Conservation (phyloP, 345 rosid genomes). For the Cardamine chenopodiifolia region DNA sequence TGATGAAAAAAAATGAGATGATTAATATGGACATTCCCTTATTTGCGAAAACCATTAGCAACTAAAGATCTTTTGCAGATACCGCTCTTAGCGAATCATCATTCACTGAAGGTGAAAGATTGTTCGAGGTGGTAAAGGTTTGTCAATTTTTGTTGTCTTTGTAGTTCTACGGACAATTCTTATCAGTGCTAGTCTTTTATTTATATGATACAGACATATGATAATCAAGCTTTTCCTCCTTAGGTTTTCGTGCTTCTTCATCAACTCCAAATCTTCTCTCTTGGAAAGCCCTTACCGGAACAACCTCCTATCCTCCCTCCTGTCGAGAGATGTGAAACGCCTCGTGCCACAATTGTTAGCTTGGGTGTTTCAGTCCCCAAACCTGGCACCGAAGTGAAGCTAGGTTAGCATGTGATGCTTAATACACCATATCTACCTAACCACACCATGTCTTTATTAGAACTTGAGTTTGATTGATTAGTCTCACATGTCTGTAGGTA, state of each 20-base stretch:
- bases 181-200: too few species aligned
- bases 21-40: neutral
- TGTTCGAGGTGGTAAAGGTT: conserved; percentile 90
- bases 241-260: conserved; percentile 91
- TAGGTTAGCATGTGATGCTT: conserved; percentile 55
- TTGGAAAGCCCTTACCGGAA: conserved; percentile 76
- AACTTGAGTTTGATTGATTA: conserved; percentile 16
- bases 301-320: conserved; percentile 66
- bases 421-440: neutral
- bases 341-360: conserved; percentile 70
- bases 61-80: conserved; percentile 47
- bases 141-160: conserved; percentile 35
- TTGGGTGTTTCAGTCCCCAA: conserved; percentile 73
- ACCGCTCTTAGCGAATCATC: conserved; percentile 65
- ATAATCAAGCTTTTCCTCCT: conserved; percentile 28
- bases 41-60: conserved; percentile 18
- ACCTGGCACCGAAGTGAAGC: conserved; percentile 74
- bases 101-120: conserved; percentile 67
- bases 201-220: conserved; percentile 25
- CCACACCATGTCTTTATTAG: neutral
- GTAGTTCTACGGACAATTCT: neutral
- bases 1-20: conserved; percentile 28
- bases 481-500: conserved; percentile 28
- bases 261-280: conserved; percentile 84
- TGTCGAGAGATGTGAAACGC: conserved; percentile 50